Base-by-base conservation (phyloP, 106 monocot genomes). In the Amphibolis antarctica region DNA sequence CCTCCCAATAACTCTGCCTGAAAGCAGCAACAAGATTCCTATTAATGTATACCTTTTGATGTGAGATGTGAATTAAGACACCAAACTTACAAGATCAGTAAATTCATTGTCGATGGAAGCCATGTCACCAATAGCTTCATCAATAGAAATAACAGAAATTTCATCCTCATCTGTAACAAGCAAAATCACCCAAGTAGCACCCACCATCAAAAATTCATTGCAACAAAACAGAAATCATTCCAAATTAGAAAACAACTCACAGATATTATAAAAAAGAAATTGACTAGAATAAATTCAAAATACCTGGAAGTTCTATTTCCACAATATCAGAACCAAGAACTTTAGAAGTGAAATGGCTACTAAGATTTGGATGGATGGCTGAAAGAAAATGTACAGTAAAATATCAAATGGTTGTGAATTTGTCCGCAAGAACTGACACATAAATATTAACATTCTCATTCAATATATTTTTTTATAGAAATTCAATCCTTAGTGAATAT, bases 1-100 rank as follows among this genome's bases (percentile, higher is more conserved):
- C 83, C 94, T 22, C 78, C 83, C 44, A 86, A 28, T 75, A 68
- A 79, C 9, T 62, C 54, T 62, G 86, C 83, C 94, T 94, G 22
- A 18, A 54, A 30, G 46, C 28, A 51, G 14, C 24, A 10, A 57
- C 12, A 25, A 14, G 12, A 9, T 15, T 13, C 27, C 9, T 57
- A 28, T 57, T 28, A 57, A 57, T 10, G 27, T 21, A 6, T 56
- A 27, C 12, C 15, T 28, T 15, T 26, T 57, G 57, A 28, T 57
- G 28, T 28, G 9, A 10, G 28, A 26, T 13, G 28, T 57, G 26
- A 11, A 50, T 52, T 44, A 43, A 24, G 20, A 36, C 18, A 28
- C 51, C 12, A 75, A 44, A 59, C 86, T 78, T 84, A 98, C 90
- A 71, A 98, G 82, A 70, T 80, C 61, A 9, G 26, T 20, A 44